Evolutionary conservation across 805 yeast genomes (phyloP).

Genomic region (Candida verbasci): DNA sequence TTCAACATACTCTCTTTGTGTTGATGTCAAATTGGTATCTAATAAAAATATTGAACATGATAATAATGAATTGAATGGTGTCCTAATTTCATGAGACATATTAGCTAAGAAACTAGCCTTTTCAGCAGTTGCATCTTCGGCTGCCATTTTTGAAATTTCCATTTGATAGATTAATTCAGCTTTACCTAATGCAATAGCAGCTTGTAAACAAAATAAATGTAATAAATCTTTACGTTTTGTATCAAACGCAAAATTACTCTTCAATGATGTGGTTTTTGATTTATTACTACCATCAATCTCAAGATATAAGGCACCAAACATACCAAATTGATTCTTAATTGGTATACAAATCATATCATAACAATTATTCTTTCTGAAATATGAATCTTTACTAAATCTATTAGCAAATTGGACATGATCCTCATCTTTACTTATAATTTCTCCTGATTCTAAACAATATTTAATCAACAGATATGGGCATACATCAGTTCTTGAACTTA

Average conservation of each 20-base stretch:
- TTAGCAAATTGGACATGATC: slow-evolving; percentile 30
- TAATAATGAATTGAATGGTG: slow-evolving; percentile 50
- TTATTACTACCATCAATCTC: slow-evolving; percentile 7
- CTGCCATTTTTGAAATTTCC: slow-evolving; percentile 38
- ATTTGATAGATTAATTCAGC: slow-evolving; percentile 44
- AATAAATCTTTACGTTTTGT: slow-evolving; percentile 35
- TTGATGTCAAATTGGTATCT: slow-evolving; percentile 40
- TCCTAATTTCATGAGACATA: slow-evolving; percentile 56
- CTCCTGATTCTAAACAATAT: slow-evolving; percentile 35
- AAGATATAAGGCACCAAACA: slow-evolving; percentile 29
- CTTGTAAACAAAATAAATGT: slow-evolving; percentile 45
- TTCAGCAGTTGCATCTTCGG: slow-evolving; percentile 52
- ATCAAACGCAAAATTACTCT: slow-evolving; percentile 16
- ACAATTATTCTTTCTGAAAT: slow-evolving; percentile 30
- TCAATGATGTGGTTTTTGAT: slow-evolving; percentile 5
- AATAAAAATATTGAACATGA: slow-evolving; percentile 46
- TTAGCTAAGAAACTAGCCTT: slow-evolving; percentile 51
- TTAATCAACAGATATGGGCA: slow-evolving; percentile 40
- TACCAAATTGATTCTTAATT: slow-evolving; percentile 35
- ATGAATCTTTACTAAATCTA: slow-evolving; percentile 35
- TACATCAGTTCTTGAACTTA: slow-evolving; percentile 35
- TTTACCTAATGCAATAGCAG: slow-evolving; percentile 48
- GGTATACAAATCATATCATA: slow-evolving; percentile 43
- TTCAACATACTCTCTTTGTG: slow-evolving; percentile 49
- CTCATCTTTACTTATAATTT: slow-evolving; percentile 30